Evolutionary conservation across 106 monocot genomes (phyloP).

Genomic region (Apostasia ramifera): DNA sequence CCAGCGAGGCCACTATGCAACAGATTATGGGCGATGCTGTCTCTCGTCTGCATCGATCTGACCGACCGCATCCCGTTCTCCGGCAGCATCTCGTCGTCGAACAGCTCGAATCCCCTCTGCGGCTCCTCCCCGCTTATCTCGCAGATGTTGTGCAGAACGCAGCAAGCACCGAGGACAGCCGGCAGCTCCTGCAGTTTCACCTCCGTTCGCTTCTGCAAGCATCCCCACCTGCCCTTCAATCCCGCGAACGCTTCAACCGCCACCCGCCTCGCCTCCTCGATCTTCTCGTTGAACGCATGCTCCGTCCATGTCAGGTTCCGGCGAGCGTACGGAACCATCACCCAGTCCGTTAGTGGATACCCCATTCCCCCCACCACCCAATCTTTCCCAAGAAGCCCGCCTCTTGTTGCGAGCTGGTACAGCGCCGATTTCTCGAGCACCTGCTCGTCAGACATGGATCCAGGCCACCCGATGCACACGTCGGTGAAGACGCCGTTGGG

Average conservation of each 20-base stretch:
- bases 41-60: conserved; percentile 41
- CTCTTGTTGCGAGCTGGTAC: conserved; percentile 23
- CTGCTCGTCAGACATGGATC: conserved; percentile 62
- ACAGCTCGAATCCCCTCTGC: conserved; percentile 29
- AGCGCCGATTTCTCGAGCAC: conserved; percentile 65
- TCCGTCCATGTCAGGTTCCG: conserved; percentile 88
- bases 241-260: conserved; percentile 58
- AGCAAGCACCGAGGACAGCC: conserved; percentile 77
- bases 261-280: conserved; percentile 46
- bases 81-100: conserved; percentile 69
- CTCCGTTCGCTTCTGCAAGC: conserved; percentile 91
- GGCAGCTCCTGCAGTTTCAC: conserved; percentile 84
- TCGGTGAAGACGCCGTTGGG: conserved; percentile 69
- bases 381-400: conserved; percentile 18
- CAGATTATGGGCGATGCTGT: conserved; percentile 73
- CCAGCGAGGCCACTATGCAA: conserved; percentile 61
- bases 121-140: conserved; percentile 52
- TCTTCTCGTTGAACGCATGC: conserved; percentile 80
- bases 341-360: conserved; percentile 79
- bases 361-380: conserved; percentile 66
- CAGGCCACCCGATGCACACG: conserved; percentile 76
- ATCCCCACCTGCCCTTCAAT: conserved; percentile 80
- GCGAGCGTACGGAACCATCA: conserved; percentile 74
- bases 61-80: conserved; percentile 54
- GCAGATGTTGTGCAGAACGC: conserved; percentile 89